phyloP scores from a whole-genome alignment of 805 yeast genomes.

The Zygotorulaspora sp. region DNA sequence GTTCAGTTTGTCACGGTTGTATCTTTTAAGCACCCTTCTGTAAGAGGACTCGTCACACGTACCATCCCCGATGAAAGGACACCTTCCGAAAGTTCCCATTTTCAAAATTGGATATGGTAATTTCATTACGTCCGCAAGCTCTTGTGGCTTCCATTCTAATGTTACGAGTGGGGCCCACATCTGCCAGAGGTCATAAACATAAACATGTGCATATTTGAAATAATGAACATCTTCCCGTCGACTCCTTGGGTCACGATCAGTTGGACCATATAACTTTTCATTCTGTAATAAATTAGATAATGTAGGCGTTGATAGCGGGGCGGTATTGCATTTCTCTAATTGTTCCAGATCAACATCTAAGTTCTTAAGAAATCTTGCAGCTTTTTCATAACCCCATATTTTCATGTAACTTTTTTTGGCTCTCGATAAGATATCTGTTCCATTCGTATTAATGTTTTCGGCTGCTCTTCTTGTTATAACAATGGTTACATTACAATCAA shows the following conservation, averaged over 20 bases:
- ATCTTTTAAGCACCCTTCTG: slow-evolving; percentile 31
- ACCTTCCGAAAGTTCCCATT: slow-evolving; percentile 51
- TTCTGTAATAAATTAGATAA: slow-evolving; percentile 67
- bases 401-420: slow-evolving; percentile 61
- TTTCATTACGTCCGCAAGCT: slow-evolving; percentile 34
- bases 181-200: slow-evolving; percentile 76
- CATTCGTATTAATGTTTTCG: slow-evolving; percentile 39
- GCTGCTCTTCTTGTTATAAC: slow-evolving; percentile 65
- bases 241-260: slow-evolving; percentile 84
- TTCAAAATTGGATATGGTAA: slow-evolving; percentile 35
- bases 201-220: slow-evolving; percentile 68
- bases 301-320: slow-evolving; percentile 32
- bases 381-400: slow-evolving; percentile 86
- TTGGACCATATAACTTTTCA: slow-evolving; percentile 81
- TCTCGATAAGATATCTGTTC: slow-evolving; percentile 60
- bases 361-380: slow-evolving; percentile 68
- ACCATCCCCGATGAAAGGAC: slow-evolving; percentile 72
- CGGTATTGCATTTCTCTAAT: slow-evolving; percentile 23
- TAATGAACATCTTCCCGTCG: slow-evolving; percentile 79
- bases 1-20: slow-evolving; percentile 30
- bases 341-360: slow-evolving; percentile 44
- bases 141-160: slow-evolving; percentile 67
- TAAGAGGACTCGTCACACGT: slow-evolving; percentile 28
- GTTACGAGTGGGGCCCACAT: slow-evolving; percentile 73
- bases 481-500: slow-evolving; percentile 62